Base-by-base conservation (phyloP, 2,329 filamentous ascomycete genomes). In the Nothophoma quercina region DNA sequence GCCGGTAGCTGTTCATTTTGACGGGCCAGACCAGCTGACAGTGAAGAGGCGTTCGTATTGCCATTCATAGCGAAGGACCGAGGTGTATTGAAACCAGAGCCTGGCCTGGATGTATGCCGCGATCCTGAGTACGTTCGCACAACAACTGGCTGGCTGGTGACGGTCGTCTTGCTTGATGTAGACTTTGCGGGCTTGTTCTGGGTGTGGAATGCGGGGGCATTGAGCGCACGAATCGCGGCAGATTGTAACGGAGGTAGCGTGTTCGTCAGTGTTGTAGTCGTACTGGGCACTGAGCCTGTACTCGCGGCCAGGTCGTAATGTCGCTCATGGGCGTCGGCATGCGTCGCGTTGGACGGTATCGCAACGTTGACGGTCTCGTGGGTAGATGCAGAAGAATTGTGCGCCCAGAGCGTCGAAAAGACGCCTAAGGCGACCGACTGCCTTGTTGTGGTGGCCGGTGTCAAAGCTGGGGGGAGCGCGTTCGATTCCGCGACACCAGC, bases 81-180 rank as follows among this genome's bases (percentile, higher is more conserved):
- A 8, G 70, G 70, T 7, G 71, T 68, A 23, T 59, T 65, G 39
- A 70, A 58, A 22, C 66, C 65, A 34, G 72, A 74, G 23, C 68
- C 60, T 18, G 69, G 58, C 15, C 69, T 63, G n/a, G 71, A 74
- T 16, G 59, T 62, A 56, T 71, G 67, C 15, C 70, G 64, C 26
- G 67, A 68, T 23, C 63, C 70, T 19, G 74, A 74, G 50, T 77
- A 76, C 16, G 75, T 75, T 46, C 71, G 72, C 42, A 79, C 77
- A 19, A 79, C 71, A 36, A 79, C 77, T 8, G 77, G 77, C 59
- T 77, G 76, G 34, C 75, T 75, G 9, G 74, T 75, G 29, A 76
- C 54, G 26, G 76, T 76, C 33, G 70, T 69, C 35, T 63, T 67
- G 59, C 71, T 74, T 15, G 68, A 73, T 5, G 70, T 65, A 2